Base-by-base conservation (phyloP, 2,329 filamentous ascomycete genomes). In the Sporothrix schenckii region DNA sequence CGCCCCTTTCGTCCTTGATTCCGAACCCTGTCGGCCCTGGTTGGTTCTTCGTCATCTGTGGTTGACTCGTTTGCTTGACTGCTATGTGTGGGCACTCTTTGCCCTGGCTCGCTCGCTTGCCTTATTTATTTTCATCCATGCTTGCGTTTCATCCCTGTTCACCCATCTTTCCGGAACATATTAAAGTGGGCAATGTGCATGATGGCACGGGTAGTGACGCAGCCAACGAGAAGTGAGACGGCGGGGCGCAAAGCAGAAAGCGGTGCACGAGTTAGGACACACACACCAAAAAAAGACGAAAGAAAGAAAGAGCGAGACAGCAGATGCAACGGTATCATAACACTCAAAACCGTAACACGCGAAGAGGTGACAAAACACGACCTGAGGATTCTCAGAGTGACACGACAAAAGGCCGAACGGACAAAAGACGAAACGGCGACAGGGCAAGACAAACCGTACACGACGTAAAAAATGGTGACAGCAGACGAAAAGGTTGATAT, bases 131-230 rank as follows among this genome's bases (percentile, higher is more conserved):
- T 54, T 30, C 52, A 11, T 54, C 14, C 6, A 27, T 44, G 56
- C 24, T 41, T 34, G 68, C 34, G 68, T 69, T 69, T 69, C 68
- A 69, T 66, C 66, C 60, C 68, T 69, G 58, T 11, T 66, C 68
- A 49, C 60, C 58, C 58, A 56, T 66, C 49, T 47, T 66, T 56
- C 68, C 58, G 58, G 58, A 69, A 66, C 68, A 54, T 49, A 19
- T 30, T 60, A 68, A 54, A 56, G 69, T 52, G 66, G 58, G 65
- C 50, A 34, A 27, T 56, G 44, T 65, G 66, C 66, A 65, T 53
- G 56, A 65, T 58, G 19, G 53, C 39, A 65, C 56, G 39, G 63
- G 47, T 53, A 14, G 14, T 53, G 47, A 70, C 21, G 54, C 63
- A 63, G 54, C 65, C 54, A 61, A 68, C 65, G 49, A 60, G 63